phyloP scores from a whole-genome alignment of 73 alveolate species.

The Tetrahymena thermophila region DNA sequence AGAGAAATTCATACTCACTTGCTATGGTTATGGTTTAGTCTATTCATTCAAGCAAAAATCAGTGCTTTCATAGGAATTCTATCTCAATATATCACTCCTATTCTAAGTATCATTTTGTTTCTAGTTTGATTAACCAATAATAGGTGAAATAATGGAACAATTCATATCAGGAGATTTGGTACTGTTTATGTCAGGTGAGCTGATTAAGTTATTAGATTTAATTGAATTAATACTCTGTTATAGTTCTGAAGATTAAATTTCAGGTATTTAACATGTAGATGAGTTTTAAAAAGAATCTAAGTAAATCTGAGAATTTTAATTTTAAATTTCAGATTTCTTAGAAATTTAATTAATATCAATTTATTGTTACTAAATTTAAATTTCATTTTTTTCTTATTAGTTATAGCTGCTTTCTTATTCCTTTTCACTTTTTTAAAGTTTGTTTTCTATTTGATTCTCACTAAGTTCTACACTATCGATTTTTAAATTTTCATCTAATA shows the following conservation, averaged over 20 bases:
- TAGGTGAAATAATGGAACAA: background rate
- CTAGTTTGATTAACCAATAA: background rate
- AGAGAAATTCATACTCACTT: background rate
- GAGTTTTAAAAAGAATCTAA: background rate
- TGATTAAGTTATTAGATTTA: background rate
- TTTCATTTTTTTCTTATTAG: background rate
- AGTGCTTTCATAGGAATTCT: background rate
- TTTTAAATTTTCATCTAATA: background rate
- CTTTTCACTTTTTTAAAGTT: no score
- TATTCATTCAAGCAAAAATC: background rate
- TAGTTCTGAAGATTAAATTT: no score
- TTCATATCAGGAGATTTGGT: background rate
- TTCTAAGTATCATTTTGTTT: no score
- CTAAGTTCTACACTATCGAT: background rate
- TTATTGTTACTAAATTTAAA: background rate
- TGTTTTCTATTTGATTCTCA: background rate
- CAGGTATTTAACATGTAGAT: background rate
- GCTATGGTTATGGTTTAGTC: background rate
- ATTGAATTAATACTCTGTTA: background rate
- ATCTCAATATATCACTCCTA: no score
- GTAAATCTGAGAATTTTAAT: background rate
- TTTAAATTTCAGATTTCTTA: background rate
- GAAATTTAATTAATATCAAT: background rate
- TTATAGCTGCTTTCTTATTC: background rate
- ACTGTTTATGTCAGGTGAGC: background rate